Evolutionary conservation across 805 yeast genomes (phyloP), one percentile per base, ranked within the genome.

Genomic region (Ogataea philodendri): DNA sequence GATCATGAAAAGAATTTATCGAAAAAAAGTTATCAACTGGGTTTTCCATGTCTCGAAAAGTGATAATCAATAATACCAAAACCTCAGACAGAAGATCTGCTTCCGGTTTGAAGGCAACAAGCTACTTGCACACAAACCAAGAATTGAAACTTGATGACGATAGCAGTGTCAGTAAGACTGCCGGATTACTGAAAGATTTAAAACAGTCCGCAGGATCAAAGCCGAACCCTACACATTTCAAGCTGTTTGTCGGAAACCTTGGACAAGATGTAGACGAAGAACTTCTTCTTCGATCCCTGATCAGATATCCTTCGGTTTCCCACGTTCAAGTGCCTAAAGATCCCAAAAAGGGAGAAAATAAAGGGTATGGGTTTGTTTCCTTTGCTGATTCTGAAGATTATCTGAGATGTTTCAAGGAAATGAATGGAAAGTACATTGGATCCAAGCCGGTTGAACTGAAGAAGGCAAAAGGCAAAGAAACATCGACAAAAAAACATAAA

Each of bases 401-500:
- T 48, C 63, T 84, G 36, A 60, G 65, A 33, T 87, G 89, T 3
- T 84, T 80, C 59, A 79, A 76, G 52, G 85, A 80, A 49, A 72
- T 82, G 78, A 80, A 84, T 52, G 85, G 86, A 16, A 81, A 81
- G 51, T 82, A 80, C 47, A 70, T 84, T 30, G 94, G 93, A 1
- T 74, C 69, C 48, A 80, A 80, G 49, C 93, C 93, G 0, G 76
- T 84, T 17, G 79, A 72, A 39, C 59, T 84, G 54, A 78, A 80
- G 54, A 65, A 78, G 41, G 89, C 90, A 0, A 76, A 68, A 41
- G 57, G 72, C 5, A 62, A 51, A 42, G 10, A 35, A 4, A 59
- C 25, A 1, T 63, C 50, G 2, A 57, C 61, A 3, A 62, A 30
- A 5, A 52, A 19, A 14, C 62, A 30, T n/a, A n/a, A n/a, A n/a